phyloP scores from a whole-genome alignment of 495 filamentous ascomycete genomes.

The Chlorociboria aeruginascens region DNA sequence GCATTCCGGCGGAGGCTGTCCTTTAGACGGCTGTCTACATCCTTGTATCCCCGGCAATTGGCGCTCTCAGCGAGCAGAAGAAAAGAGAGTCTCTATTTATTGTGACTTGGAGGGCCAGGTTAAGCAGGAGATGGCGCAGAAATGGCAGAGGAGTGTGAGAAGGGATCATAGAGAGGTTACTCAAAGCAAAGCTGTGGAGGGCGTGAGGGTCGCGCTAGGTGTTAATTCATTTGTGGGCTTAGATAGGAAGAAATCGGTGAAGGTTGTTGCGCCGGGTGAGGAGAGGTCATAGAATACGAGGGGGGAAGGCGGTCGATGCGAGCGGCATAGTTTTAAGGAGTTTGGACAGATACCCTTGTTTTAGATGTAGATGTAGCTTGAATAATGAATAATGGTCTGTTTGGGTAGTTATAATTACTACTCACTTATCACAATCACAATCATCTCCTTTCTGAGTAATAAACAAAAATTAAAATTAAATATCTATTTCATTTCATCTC shows the following conservation, averaged over 20 bases:
- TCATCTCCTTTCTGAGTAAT: no score
- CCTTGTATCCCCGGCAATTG: slow-evolving; percentile 56
- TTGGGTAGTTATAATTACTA: no score
- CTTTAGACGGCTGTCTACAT: slow-evolving; percentile 60
- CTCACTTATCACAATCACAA: no score
- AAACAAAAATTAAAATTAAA: background rate
- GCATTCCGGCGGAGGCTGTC: slow-evolving; percentile 58
- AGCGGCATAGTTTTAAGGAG: background rate
- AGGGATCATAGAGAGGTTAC: slow-evolving; percentile 18
- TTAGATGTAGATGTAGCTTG: background rate
- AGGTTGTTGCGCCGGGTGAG: slow-evolving; percentile 29
- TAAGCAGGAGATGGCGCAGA: slow-evolving; percentile 27
- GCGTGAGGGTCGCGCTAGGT: slow-evolving; percentile 29
- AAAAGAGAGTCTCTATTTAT: slow-evolving; percentile 11
- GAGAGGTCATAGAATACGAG: background rate
- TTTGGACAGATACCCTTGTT: slow-evolving; percentile 1
- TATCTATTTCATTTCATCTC: background rate
- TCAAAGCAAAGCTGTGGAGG: slow-evolving; percentile 43
- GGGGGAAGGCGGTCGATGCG: background rate
- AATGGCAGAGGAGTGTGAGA: slow-evolving; percentile 13
- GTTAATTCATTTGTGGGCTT: slow-evolving; percentile 5
- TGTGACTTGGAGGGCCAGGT: slow-evolving; percentile 31
- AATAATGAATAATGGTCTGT: background rate
- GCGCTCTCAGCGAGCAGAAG: slow-evolving; percentile 32
- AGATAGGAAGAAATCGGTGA: slow-evolving; percentile 45